Base-by-base conservation (phyloP, 495 filamentous ascomycete genomes). In the Haplographium delicatum region DNA sequence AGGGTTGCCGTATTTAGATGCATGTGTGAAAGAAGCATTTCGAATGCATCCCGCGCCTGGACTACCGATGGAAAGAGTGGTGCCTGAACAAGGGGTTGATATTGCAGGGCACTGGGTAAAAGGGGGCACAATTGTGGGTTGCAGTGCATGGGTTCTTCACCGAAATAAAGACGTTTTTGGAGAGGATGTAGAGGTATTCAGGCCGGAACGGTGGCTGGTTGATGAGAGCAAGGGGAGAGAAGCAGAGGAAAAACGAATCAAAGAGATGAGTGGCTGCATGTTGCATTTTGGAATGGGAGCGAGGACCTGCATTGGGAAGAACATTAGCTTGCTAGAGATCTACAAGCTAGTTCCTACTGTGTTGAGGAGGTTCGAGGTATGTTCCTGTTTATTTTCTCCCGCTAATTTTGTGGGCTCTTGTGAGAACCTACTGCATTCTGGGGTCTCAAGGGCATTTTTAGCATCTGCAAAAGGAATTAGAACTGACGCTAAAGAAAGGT, bases 321-420 rank as follows among this genome's bases (percentile, higher is more conserved):
- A 90, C 56, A 82, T 90, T 48, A 80, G 78, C 45, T 62, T 85
- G 66, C 53, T 90, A 64, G 86, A 91, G 73, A 83, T 89, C 44
- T 86, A 87, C 54, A 90, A 91, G 71, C 59, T 91, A 47, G 80
- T 89, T 44, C 85, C 87, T 33, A 85, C 75, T 47, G 71, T 90
- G 58, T 71, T 89, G 56, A 71, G 83, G 50, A 67, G 78, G 49
- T 91, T 88, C 65, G 81, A 87, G 61, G 74, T 75, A 56, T 55
- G 71, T 65, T 33, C 40, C 35, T 19, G 3, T 19, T 19, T 39
- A 5, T 20, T 13, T 61, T n/a, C n/a, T n/a, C n/a, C n/a, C n/a
- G n/a, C n/a, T n/a, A n/a, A n/a, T n/a, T n/a, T n/a, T n/a, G n/a
- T n/a, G n/a, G n/a, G n/a, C n/a, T n/a, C n/a, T n/a, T n/a, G n/a